Evolutionary conservation across 768 basidiomycete genomes (phyloP).

Genomic region (Boletus reticuloceps): DNA sequence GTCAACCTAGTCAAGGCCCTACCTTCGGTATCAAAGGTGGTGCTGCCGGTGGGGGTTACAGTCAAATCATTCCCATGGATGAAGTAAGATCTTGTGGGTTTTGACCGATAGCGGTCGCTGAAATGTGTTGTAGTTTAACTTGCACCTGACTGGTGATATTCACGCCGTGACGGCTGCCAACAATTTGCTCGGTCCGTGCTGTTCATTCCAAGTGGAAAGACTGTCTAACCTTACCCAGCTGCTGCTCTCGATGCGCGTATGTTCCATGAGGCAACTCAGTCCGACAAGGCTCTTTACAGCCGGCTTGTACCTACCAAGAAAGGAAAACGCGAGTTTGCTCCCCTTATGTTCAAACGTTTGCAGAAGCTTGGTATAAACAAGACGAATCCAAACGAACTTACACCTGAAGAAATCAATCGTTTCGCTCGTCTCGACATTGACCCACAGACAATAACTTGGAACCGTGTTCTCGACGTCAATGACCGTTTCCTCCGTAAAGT

Average conservation of each 20-base stretch:
- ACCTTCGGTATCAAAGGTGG: conserved; percentile 99
- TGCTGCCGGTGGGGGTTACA: conserved; percentile 97
- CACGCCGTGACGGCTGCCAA: conserved; percentile 98
- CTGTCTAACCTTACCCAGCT: conserved; percentile 44
- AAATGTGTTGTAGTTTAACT: conserved; percentile 66
- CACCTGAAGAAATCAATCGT: conserved; percentile 84
- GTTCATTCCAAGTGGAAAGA: background rate
- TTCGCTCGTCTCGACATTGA: conserved; percentile 95
- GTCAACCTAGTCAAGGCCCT: conserved; percentile 97
- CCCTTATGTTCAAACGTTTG: conserved; percentile 94
- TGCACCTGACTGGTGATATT: conserved; percentile 95
- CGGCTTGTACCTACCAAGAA: conserved; percentile 93
- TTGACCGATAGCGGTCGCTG: conserved; percentile 2
- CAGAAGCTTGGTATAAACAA: conserved; percentile 95
- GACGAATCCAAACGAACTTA: conserved; percentile 88
- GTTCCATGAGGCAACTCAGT: conserved; percentile 95
- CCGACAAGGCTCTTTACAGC: conserved; percentile 91
- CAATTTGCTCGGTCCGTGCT: conserved; percentile 76
- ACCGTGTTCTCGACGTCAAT: conserved; percentile 95
- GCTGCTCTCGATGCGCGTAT: conserved; percentile 96
- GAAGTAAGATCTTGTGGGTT: conserved; percentile 49
- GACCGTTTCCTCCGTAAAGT: conserved; percentile 96
- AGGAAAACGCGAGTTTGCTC: conserved; percentile 91
- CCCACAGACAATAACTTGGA: conserved; percentile 91
- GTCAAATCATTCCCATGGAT: conserved; percentile 99